Evolutionary conservation across 169 alveolate species (phyloP).

Genomic region (Cryptosporidium andersoni): DNA sequence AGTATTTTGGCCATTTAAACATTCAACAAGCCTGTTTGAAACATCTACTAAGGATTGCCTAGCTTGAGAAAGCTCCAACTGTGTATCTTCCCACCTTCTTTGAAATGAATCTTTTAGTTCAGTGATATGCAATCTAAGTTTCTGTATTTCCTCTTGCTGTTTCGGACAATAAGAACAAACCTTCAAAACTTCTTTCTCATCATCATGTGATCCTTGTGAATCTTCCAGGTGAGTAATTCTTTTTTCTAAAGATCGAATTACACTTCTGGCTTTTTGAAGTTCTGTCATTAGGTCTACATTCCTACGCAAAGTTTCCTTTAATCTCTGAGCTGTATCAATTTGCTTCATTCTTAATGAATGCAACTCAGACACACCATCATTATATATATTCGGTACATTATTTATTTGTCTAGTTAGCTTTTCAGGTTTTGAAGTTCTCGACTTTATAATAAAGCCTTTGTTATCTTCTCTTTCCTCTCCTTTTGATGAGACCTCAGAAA

Average conservation of each 20-base stretch:
- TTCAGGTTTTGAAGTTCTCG: neutral
- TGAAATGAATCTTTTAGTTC: constrained; percentile 57
- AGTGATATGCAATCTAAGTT: constrained; percentile 40
- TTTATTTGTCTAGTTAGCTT: neutral
- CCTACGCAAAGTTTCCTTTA: constrained; percentile 65
- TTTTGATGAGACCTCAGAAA: constrained; percentile 55
- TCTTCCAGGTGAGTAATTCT: constrained; percentile 22
- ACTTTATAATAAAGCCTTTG: neutral
- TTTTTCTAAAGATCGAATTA: constrained; percentile 48
- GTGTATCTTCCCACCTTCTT: constrained; percentile 67
- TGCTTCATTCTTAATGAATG: constrained; percentile 56
- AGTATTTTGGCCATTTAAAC: neutral
- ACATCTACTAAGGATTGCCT: constrained; percentile 51
- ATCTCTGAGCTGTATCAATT: constrained; percentile 66
- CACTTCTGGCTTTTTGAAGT: constrained; percentile 57
- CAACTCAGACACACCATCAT: constrained; percentile 30
- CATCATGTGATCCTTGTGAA: neutral
- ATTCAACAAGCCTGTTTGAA: constrained; percentile 40
- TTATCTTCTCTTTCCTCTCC: constrained; percentile 49
- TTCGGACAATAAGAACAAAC: constrained; percentile 40
- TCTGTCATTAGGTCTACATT: constrained; percentile 68
- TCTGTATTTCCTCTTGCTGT: constrained; percentile 53
- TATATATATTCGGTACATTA: neutral
- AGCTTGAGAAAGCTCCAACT: constrained; percentile 42
- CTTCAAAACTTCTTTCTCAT: neutral